phyloP scores from a whole-genome alignment of 208 protist genomes.

The Balamuthia mandrillaris region DNA sequence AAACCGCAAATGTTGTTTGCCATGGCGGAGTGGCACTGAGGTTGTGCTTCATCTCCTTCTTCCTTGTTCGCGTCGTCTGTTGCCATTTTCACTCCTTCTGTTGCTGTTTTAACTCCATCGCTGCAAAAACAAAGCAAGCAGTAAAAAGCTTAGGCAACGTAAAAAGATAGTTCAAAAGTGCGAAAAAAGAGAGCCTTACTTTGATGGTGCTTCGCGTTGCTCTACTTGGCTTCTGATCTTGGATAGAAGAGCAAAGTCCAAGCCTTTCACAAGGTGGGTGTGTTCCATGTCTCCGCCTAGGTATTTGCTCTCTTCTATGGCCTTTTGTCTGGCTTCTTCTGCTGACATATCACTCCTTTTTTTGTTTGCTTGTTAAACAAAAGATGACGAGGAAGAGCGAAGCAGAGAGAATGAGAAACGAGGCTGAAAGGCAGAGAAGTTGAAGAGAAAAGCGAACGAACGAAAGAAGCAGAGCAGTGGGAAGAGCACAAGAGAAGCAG shows the following conservation, averaged over 20 bases:
- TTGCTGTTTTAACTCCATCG: not conserved
- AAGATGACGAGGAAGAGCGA: not conserved
- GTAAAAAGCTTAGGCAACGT: not conserved
- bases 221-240: conserved; percentile 51
- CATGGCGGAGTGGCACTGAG: not conserved
- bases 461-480: too few species aligned
- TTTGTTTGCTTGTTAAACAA: not conserved
- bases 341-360: not conserved
- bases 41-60: not conserved
- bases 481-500: too few species aligned
- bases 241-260: conserved; percentile 73
- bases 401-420: too few species aligned
- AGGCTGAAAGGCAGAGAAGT: too few species aligned
- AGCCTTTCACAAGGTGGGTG: conserved; percentile 77
- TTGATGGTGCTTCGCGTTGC: not conserved
- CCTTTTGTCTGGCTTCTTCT: conserved; percentile 8
- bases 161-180: not conserved
- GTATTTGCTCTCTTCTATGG: conserved; percentile 66
- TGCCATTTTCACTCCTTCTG: too few species aligned
- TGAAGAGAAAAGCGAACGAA: too few species aligned
- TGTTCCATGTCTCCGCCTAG: conserved; percentile 76
- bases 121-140: not conserved
- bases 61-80: not conserved
- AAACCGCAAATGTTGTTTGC: not conserved
- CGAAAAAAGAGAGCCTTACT: not conserved